Evolutionary conservation across 2,329 filamentous ascomycete species (phyloP).

Genomic region (Phialophora verrucosa): DNA sequence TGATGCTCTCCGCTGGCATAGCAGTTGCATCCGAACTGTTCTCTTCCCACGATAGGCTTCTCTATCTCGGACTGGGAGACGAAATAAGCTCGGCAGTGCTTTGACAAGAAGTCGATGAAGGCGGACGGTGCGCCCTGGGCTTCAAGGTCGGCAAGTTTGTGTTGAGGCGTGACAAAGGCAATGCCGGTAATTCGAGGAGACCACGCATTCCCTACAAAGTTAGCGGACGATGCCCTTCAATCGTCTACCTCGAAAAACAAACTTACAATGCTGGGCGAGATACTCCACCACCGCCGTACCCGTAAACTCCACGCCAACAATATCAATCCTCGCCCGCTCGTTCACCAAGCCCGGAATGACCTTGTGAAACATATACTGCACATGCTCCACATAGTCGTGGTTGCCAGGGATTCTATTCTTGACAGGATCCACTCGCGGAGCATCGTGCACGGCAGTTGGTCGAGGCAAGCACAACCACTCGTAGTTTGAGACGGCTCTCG

Average conservation of each 20-base stretch:
- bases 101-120: slow-evolving; percentile 46
- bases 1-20: slow-evolving; percentile 69
- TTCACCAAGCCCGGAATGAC: slow-evolving; percentile 59
- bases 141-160: slow-evolving; percentile 43
- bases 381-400: slow-evolving; percentile 63
- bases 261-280: slow-evolving; percentile 62
- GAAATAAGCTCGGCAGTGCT: slow-evolving; percentile 68
- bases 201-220: slow-evolving; percentile 48
- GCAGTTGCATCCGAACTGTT: slow-evolving; percentile 67
- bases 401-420: slow-evolving; percentile 70
- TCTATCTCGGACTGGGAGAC: slow-evolving; percentile 59
- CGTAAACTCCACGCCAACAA: slow-evolving; percentile 74
- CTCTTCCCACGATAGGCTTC: slow-evolving; percentile 59
- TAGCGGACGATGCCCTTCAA: background rate
- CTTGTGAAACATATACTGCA: slow-evolving; percentile 69
- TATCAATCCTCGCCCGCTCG: slow-evolving; percentile 63
- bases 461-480: slow-evolving; percentile 66
- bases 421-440: slow-evolving; percentile 57
- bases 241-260: background rate
- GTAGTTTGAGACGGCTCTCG: slow-evolving; percentile 63
- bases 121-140: slow-evolving; percentile 28
- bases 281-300: slow-evolving; percentile 64
- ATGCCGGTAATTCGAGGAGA: slow-evolving; percentile 48
- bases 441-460: slow-evolving; percentile 65
- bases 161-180: slow-evolving; percentile 48